Evolutionary conservation across 176 grass and related monocot genomes (phyloP).

Genomic region (Cenchrus americanus): DNA sequence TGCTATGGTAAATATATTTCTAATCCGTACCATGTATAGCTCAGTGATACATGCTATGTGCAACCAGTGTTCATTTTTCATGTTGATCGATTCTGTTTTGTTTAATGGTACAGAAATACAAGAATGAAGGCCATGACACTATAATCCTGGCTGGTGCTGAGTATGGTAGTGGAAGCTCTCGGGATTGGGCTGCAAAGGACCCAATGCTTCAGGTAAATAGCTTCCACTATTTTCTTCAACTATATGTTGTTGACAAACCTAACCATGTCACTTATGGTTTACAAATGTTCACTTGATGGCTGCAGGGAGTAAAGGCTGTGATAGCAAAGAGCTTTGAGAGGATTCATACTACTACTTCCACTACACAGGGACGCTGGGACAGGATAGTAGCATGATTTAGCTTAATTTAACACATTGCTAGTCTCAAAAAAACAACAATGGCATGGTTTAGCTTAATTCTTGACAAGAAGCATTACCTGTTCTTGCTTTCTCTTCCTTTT

Average conservation of each 20-base stretch:
- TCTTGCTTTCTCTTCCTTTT: no score
- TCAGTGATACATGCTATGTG: neutral
- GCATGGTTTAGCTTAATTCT: no score
- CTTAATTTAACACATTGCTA: no score
- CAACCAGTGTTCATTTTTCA: neutral
- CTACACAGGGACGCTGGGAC: no score
- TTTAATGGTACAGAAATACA: conserved; percentile 75
- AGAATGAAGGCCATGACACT: conserved; percentile 79
- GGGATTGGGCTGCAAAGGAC: conserved; percentile 96
- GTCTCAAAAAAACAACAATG: no score
- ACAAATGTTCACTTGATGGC: conserved; percentile 28
- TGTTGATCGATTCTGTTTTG: neutral
- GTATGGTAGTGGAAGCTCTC: conserved; percentile 96
- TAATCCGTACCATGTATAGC: conserved; percentile 7
- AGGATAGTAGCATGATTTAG: no score
- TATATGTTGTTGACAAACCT: neutral
- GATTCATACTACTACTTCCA: no score
- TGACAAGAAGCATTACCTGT: no score
- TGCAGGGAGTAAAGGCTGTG: conserved; percentile 95
- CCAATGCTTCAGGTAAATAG: conserved; percentile 84
- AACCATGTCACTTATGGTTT: conserved; percentile 9
- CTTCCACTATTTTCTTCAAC: conserved; percentile 1
- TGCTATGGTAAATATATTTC: conserved; percentile 60
- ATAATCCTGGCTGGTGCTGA: conserved; percentile 87
- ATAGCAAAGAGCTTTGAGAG: conserved; percentile 98